Evolutionary conservation across 1,284 basidiomycete species (phyloP).

Genomic region (Microbotryum violaceum): DNA sequence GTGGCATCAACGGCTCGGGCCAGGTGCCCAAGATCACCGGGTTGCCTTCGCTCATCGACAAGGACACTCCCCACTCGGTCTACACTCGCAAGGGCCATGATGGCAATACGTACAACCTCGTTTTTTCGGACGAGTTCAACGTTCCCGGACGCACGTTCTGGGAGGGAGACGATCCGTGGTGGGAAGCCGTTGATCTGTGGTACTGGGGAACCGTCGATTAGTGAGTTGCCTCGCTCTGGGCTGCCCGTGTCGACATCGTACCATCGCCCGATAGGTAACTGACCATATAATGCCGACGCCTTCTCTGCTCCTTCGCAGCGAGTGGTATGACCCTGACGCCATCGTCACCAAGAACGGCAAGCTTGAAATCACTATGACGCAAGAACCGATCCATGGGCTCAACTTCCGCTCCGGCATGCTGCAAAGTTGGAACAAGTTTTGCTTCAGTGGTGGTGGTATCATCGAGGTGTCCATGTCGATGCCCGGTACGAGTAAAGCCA

Average conservation of each 20-base stretch:
- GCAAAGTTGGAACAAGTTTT: conserved; percentile 79
- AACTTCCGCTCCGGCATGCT: conserved; percentile 56
- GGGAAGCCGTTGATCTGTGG: conserved; percentile 68
- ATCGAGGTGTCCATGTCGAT: conserved; percentile 61
- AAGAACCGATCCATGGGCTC: conserved; percentile 59
- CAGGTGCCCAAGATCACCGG: conserved; percentile 34
- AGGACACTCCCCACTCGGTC: conserved; percentile 38
- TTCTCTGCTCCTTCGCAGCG: not conserved
- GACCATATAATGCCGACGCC: not conserved
- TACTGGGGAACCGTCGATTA: conserved; percentile 52
- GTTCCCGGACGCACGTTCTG: conserved; percentile 71
- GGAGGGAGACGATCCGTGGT: conserved; percentile 57
- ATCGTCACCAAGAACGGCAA: conserved; percentile 69
- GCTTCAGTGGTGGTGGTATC: conserved; percentile 74
- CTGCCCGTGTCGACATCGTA: conserved; percentile 27
- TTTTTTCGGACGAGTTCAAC: conserved; percentile 85
- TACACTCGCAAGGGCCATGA: conserved; percentile 34
- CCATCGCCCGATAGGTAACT: conserved; percentile 32
- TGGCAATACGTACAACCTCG: conserved; percentile 45
- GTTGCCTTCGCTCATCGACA: conserved; percentile 38
- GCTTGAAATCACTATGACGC: conserved; percentile 66
- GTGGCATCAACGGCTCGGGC: conserved; percentile 30
- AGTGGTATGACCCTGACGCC: conserved; percentile 59
- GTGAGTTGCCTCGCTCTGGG: conserved; percentile 18
- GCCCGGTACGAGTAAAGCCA: conserved; percentile 59